A percentile compares a stretch with the other conserved stretches of the same genome.
Conservation (phyloP, 495 filamentous ascomycete genomes). For the Haplographium delicatum region DNA sequence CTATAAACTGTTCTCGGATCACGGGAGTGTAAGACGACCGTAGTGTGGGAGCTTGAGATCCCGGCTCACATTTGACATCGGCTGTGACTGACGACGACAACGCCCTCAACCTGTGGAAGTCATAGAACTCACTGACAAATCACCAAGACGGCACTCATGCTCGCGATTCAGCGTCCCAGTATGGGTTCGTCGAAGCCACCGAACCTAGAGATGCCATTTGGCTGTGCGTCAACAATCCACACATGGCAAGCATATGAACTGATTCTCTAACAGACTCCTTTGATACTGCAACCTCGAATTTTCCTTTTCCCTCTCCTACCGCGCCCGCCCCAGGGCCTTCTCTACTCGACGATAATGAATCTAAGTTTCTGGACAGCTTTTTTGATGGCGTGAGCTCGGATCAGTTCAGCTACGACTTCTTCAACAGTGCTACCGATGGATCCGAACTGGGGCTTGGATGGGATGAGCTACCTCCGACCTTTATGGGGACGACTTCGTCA, state of each 20-base stretch:
- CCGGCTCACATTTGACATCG: too few relatives aligned
- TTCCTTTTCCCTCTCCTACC: slow-evolving; percentile 50
- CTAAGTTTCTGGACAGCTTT: slow-evolving; percentile 55
- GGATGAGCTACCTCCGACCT: slow-evolving; percentile 53
- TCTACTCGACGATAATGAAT: slow-evolving; percentile 56
- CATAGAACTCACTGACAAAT: not conserved
- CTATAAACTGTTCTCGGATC: too few relatives aligned
- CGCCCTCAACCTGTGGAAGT: not conserved
- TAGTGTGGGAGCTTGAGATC: too few relatives aligned
- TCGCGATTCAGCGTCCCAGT: slow-evolving; percentile 39
- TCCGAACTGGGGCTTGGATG: slow-evolving; percentile 45
- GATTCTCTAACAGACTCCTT: slow-evolving; percentile 21
- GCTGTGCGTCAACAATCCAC: slow-evolving; percentile 43
- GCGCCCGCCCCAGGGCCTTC: slow-evolving; percentile 54
- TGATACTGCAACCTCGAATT: slow-evolving; percentile 34
- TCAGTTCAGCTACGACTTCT: slow-evolving; percentile 46
- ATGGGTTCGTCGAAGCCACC: slow-evolving; percentile 41
- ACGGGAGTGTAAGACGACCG: too few relatives aligned
- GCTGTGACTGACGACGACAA: slow-evolving; percentile 1
- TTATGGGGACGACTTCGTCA: slow-evolving; percentile 58
- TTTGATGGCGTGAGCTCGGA: slow-evolving; percentile 55
- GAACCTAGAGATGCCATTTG: slow-evolving; percentile 47
- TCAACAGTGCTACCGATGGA: slow-evolving; percentile 35
- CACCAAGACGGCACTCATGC: slow-evolving; percentile 34
- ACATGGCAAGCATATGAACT: not conserved